These are phyloP conservation scores for Hydrangea macrophylla DNA, from an alignment of 148 eudicot species.

Conservation along the genomic window DNA sequence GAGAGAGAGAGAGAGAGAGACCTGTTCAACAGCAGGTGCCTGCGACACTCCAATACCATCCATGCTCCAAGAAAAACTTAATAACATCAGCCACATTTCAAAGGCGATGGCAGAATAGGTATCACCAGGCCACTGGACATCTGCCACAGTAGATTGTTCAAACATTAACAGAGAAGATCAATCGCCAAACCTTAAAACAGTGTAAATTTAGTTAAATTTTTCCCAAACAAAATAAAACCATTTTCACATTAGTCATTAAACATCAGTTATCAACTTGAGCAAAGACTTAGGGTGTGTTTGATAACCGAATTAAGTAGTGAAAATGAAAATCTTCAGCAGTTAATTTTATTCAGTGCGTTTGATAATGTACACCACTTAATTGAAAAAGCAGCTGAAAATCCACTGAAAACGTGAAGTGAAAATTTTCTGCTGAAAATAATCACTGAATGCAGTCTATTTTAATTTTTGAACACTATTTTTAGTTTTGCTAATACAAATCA, in stretches of 20 bases:
- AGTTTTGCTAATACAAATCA: too few species aligned
- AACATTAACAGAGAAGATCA: conserved; percentile 17
- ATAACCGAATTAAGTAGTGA: too few species aligned
- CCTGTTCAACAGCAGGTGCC: conserved; percentile 70
- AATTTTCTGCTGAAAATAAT: too few species aligned
- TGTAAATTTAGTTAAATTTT: too few species aligned
- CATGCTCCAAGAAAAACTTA: conserved; percentile 63
- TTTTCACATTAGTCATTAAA: not conserved
- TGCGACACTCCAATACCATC: conserved; percentile 71
- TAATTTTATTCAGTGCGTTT: too few species aligned
- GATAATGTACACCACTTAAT: too few species aligned
- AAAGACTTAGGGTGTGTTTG: too few species aligned
- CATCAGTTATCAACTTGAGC: not conserved
- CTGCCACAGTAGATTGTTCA: conserved; percentile 39
- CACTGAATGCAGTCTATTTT: too few species aligned
- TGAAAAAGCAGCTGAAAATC: too few species aligned
- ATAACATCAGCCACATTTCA: conserved; percentile 59
- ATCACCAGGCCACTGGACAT: conserved; percentile 48
- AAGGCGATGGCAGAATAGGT: conserved; percentile 51
- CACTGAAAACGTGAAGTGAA: too few species aligned
- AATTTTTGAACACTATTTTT: too few species aligned
- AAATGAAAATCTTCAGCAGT: too few species aligned
- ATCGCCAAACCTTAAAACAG: not conserved
- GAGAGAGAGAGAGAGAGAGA: conserved; percentile 25
- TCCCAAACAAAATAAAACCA: not conserved